Evolutionary conservation across 129 eudicot species (phyloP), one percentile per base, ranked within the genome.

Genomic region (carrot (Daucus carota)): DNA sequence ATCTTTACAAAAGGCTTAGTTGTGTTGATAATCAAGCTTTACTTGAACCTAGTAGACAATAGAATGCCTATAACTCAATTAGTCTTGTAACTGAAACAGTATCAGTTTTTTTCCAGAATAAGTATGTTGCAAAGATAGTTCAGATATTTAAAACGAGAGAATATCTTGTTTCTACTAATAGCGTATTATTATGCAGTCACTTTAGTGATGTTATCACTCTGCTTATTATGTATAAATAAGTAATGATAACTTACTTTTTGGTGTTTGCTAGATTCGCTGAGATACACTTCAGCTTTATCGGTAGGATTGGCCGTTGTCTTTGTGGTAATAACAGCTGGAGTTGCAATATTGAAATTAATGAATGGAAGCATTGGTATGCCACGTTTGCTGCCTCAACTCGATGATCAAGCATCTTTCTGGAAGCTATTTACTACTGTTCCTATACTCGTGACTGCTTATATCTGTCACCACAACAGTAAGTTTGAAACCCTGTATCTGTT

Each of bases 391-490:
- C 96, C 98, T 36, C 71, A 88, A 52, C 57, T 90, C 76, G 88
- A 73, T 79, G 90, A 88, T 73, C 91, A 82, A 66, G 89, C 98
- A 79, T 93, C 98, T 36, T 90, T 88, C 86, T 90, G 91, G 89
- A 87, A 88, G 84, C 92, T 93, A 67, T 93, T 88, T 65, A 93
- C 98, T 67, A 87, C 91, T 34, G 90, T 88, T 81, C 98, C 98
- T 13, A 77, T 93, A 84, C 86, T 93, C 6, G 98, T 87, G 76
- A 93, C 98, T 34, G 98, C 98, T 32, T 93, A 84, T 76, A 90
- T 88, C 80, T 93, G 97, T 81, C 98, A 93, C 84, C 96, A 90
- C 80, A 93, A 93, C 38, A 84, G 98, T 93, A 85, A 81, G 91
- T 79, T 72, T 45, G 46, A 31, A 12, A 36, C 31, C 38, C 74